phyloP scores from a whole-genome alignment of 768 basidiomycete species.

The Hericium rajendrae region DNA sequence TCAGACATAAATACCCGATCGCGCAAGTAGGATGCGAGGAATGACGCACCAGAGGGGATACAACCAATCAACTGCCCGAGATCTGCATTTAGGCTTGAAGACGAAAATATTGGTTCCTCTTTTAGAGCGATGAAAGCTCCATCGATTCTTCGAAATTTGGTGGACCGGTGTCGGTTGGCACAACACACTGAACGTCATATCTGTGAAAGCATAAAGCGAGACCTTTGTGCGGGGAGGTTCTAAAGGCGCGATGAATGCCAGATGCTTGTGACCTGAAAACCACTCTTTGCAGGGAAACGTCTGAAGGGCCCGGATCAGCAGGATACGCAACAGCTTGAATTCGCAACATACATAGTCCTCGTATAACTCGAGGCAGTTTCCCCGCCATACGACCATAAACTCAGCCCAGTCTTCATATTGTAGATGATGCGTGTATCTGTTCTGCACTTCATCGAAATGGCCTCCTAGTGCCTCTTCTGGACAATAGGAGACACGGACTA shows the following conservation, averaged over 20 bases:
- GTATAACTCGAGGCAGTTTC: slow-evolving; percentile 72
- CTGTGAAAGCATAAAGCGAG: slow-evolving; percentile 83
- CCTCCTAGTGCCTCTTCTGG: slow-evolving; percentile 38
- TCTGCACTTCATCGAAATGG: slow-evolving; percentile 56
- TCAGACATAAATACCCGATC: not conserved
- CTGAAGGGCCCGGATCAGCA: slow-evolving; percentile 24
- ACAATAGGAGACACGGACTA: slow-evolving; percentile 66
- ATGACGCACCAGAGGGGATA: slow-evolving; percentile 69
- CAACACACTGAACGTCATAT: slow-evolving; percentile 71
- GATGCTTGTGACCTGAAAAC: slow-evolving; percentile 61
- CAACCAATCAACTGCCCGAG: slow-evolving; percentile 78
- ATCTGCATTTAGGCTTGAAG: slow-evolving; percentile 72
- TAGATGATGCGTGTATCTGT: slow-evolving; percentile 54
- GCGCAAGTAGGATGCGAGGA: not conserved
- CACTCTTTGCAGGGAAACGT: slow-evolving; percentile 58
- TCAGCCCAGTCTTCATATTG: slow-evolving; percentile 67
- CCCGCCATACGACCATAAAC: slow-evolving; percentile 80
- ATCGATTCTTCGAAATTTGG: slow-evolving; percentile 31
- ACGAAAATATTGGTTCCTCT: slow-evolving; percentile 81
- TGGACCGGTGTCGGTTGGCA: slow-evolving; percentile 47
- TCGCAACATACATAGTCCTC: slow-evolving; percentile 59
- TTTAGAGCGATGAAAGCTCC: slow-evolving; percentile 36
- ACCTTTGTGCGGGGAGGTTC: slow-evolving; percentile 49
- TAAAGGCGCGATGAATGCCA: slow-evolving; percentile 74
- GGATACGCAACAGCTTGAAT: not conserved